Evolutionary conservation across 345 rosid species (phyloP), one percentile per base, ranked within the genome.

Genomic region (Rhodomyrtus tomentosa): DNA sequence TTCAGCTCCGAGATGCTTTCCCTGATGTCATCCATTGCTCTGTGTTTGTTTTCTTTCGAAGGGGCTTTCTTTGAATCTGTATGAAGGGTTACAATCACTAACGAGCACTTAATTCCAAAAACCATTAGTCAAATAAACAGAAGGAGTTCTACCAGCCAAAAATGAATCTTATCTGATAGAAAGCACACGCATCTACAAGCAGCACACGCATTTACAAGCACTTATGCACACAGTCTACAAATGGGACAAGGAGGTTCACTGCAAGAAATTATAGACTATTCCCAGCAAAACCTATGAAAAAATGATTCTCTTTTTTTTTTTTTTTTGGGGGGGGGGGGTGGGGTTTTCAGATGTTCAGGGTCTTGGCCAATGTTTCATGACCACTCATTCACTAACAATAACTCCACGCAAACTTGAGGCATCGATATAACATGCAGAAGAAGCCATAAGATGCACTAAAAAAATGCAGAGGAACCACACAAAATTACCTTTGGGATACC

Each of bases 1-100:
- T 90, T 93, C 85, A 95, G 97, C 88, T 94, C 95, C 89, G 4
- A 73, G 82, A 96, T 91, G 91, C 99, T 95, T 84, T 95, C 98
- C 89, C 92, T 89, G 84, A 96, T 95, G 88, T 96, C 98, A 89
- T 94, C 98, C 93, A 95, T 55, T 58, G 97, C 98, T 87, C 98
- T 92, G 84, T 94, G 98, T 74, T 90, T 93, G 32, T 92, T 92
- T 85, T 91, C 88, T 90, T 96, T 96, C 8, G 83, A 32, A n/a
- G 99, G 99, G 32, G 93, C 93, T 84, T 89, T 93, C 88, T 55
- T 90, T 54, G 85, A 86, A 21, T 95, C 98, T 96, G 92, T 16
- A 55, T 38, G 80, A 87, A 82, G 32, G 24, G 40, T 53, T 80
- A 9, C 84, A 87, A 48, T 59, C 27, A 82, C 73, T 79, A 83